Evolutionary conservation across 2,329 filamentous ascomycete species (phyloP).

Genomic region (Bipolaris victoriae): DNA sequence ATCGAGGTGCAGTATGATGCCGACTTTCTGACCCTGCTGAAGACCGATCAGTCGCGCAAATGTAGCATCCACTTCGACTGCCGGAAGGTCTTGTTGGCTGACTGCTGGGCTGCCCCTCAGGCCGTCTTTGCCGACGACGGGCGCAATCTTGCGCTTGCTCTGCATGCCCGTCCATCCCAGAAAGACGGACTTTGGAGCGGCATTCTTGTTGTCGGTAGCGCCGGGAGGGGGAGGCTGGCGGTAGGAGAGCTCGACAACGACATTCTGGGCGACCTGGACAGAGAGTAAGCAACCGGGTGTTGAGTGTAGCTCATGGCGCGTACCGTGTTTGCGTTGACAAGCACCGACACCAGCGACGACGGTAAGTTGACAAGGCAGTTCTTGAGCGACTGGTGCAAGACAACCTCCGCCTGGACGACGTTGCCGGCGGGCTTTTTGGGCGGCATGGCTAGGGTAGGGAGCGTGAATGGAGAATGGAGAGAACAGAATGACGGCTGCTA

Average conservation of each 20-base stretch:
- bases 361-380: conserved; percentile 96
- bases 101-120: conserved; percentile 64
- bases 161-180: conserved; percentile 98
- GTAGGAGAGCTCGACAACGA: conserved; percentile 89
- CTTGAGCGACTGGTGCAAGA: conserved; percentile 79
- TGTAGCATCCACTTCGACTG: conserved; percentile 86
- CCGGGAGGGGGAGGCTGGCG: conserved; percentile 62
- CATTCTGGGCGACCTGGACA: conserved; percentile 87
- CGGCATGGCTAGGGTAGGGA: conserved; percentile 32
- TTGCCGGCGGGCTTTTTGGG: conserved; percentile 53
- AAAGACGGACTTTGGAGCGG: conserved; percentile 71
- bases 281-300: conserved; percentile 53
- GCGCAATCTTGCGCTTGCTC: conserved; percentile 80
- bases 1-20: conserved; percentile 78
- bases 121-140: conserved; percentile 76
- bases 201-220: conserved; percentile 45
- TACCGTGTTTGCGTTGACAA: conserved; percentile 90
- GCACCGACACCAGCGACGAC: conserved; percentile 77
- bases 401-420: conserved; percentile 78
- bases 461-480: conserved; percentile 1
- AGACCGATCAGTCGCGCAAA: conserved; percentile 80
- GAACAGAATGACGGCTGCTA: conserved; percentile 8
- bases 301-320: conserved; percentile 42
- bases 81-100: conserved; percentile 75
- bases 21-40: conserved; percentile 77